A percentile compares a stretch with the other conserved stretches of the same genome.
Conservation (phyloP, 495 filamentous ascomycete species). For the Achaetomiella virescens region DNA sequence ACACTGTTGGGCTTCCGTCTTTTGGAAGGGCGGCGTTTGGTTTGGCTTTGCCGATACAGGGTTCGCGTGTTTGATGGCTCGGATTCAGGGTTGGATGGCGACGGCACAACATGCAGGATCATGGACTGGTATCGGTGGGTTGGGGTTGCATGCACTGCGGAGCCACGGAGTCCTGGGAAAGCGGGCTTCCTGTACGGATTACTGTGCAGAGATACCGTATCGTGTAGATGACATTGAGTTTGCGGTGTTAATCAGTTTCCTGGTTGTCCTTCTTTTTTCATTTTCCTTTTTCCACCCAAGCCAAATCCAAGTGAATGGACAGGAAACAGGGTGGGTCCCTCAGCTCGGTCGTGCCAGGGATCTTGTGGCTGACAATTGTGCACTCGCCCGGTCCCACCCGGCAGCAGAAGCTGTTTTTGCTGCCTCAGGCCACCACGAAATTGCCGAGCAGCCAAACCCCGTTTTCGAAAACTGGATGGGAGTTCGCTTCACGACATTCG, state of each 20-base stretch:
- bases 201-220: conserved; percentile 5
- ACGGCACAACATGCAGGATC: conserved; percentile 15
- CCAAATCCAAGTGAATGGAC: too few relatives aligned
- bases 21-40: conserved; percentile 14
- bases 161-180: conserved; percentile 12
- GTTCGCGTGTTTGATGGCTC: conserved; percentile 6
- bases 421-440: conserved; percentile 29
- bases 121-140: conserved; percentile 1
- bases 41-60: conserved; percentile 10
- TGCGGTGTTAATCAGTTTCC: too few relatives aligned
- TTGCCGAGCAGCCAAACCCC: conserved; percentile 33
- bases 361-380: background rate
- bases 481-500: conserved; percentile 32
- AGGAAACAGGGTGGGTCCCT: background rate
- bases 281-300: too few relatives aligned
- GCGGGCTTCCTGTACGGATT: conserved; percentile 12
- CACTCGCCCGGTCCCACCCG: conserved; percentile 13
- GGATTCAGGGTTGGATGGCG: conserved; percentile 3
- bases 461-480: conserved; percentile 29
- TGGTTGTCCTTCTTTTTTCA: background rate
- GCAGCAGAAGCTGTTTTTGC: background rate
- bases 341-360: background rate
- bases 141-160: conserved; percentile 11
- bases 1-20: conserved; percentile 9
- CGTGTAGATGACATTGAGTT: background rate